Percentiles rank a stretch among this genome's conserved stretches.
Conservation (phyloP, 345 rosid genomes). For the Salix koriyanagi region DNA sequence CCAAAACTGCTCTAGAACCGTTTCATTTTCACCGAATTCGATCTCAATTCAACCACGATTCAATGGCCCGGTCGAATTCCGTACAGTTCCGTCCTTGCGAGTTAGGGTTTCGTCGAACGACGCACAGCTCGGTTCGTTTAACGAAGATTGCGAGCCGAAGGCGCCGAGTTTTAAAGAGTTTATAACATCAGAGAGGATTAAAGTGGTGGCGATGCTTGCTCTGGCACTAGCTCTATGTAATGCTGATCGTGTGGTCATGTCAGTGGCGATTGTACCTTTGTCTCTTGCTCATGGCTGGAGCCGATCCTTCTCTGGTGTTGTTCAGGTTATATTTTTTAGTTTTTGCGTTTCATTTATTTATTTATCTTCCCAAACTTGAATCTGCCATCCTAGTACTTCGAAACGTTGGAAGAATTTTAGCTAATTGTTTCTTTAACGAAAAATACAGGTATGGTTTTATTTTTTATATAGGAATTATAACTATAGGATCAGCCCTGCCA, state of each 20-base stretch:
- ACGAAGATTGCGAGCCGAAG: slow-evolving; percentile 23
- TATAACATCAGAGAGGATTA: slow-evolving; percentile 88
- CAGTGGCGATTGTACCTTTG: slow-evolving; percentile 86
- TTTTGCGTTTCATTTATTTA: background rate
- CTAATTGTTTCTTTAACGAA: background rate
- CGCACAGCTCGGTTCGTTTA: slow-evolving; percentile 32
- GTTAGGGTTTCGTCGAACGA: slow-evolving; percentile 46
- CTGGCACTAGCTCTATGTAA: slow-evolving; percentile 81
- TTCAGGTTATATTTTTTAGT: slow-evolving; percentile 52
- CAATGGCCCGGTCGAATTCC: slow-evolving; percentile 12
- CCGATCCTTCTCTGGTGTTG: slow-evolving; percentile 92
- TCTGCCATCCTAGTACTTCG: background rate
- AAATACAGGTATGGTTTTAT: background rate
- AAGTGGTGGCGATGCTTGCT: slow-evolving; percentile 89
- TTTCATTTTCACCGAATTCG: slow-evolving; percentile 2
- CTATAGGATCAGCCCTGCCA: background rate
- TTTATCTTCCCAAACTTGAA: background rate
- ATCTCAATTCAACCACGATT: slow-evolving; percentile 9
- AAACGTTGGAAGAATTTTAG: background rate
- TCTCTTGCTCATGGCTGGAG: slow-evolving; percentile 88
- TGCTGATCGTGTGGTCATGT: slow-evolving; percentile 90
- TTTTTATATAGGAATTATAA: background rate
- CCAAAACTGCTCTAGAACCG: slow-evolving; percentile 8
- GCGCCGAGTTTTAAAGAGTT: slow-evolving; percentile 63
- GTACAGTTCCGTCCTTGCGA: slow-evolving; percentile 24